Evolutionary conservation across 2,329 filamentous ascomycete genomes (phyloP), one percentile per base, ranked within the genome.

Genomic region (Botrytis tulipae): DNA sequence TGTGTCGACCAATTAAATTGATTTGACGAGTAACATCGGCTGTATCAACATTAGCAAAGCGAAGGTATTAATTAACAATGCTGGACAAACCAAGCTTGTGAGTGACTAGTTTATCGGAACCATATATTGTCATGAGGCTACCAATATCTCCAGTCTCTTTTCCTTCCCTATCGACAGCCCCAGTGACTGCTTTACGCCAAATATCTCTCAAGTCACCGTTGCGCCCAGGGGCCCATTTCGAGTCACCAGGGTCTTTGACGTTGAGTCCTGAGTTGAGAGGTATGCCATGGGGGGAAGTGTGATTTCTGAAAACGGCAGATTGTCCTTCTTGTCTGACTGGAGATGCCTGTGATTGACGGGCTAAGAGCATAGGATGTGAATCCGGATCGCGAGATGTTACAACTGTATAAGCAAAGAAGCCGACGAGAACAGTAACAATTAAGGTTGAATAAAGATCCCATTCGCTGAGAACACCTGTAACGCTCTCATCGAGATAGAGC

Each of bases 191-290:
- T 79, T 88, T 88, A 76, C 91, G 89, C 96, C 96, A 99, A 73
- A 99, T 86, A 82, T 99, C 95, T 72, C 95, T 89, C 76, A 99
- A 85, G 79, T 99, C 95, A 62, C 96, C 96, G 82, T 97, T 91
- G 73, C 92, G 90, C 67, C 95, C 95, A 73, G 87, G 86, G 16
- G 92, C 87, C 93, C 95, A 98, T 83, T 94, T 94, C 65, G 93
- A 92, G 63, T 92, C 89, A 61, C 91, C 92, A 0, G 91, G 84
- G 72, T 94, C 92, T 84, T 94, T 95, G 73, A 98, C 92, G 77
- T 93, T 93, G 66, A 97, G 85, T 7, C 94, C 93, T 54, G 87
- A 84, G 77, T 91, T 91, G 61, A 97, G 87, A 14, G 92, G 91
- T 84, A 94, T 94, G 78, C 94, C 93, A 83, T 97, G 92, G 32